phyloP scores from a whole-genome alignment of 2,329 filamentous ascomycete species.

The Diaporthe nobilis region DNA sequence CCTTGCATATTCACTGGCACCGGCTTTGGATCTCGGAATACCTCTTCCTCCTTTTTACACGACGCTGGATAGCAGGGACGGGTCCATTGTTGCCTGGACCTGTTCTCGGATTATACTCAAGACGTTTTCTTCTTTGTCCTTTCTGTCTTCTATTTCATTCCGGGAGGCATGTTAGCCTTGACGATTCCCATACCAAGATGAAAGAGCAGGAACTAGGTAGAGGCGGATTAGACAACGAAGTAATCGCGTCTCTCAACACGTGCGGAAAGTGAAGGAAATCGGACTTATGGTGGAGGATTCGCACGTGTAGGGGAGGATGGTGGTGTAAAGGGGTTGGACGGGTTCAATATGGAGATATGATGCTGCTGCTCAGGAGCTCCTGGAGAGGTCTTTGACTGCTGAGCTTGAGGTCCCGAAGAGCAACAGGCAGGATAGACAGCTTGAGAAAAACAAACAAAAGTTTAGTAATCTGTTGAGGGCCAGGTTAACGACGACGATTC shows the following conservation, averaged over 20 bases:
- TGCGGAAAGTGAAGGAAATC: background rate
- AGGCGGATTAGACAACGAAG: conserved; percentile 18
- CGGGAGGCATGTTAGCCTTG: background rate
- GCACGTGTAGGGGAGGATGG: background rate
- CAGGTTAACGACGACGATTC: background rate
- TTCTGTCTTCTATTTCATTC: background rate
- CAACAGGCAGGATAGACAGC: conserved; percentile 15
- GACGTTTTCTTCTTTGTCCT: conserved; percentile 10
- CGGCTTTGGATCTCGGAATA: conserved; percentile 34
- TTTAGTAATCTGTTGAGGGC: conserved; percentile 5
- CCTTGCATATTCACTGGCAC: conserved; percentile 36
- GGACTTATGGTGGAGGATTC: background rate
- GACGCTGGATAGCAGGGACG: background rate
- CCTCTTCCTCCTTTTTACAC: background rate
- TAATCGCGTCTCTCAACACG: background rate
- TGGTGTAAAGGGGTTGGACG: background rate
- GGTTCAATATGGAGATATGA: background rate
- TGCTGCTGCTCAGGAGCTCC: conserved; percentile 24
- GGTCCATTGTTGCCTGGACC: background rate
- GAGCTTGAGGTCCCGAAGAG: background rate
- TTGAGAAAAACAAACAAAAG: background rate
- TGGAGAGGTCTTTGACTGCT: conserved; percentile 30
- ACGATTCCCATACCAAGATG: conserved; percentile 16
- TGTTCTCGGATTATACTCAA: background rate
- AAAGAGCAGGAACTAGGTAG: conserved; percentile 3